phyloP scores from a whole-genome alignment of 306 rosid genomes.

The Gastrolobium villosum region DNA sequence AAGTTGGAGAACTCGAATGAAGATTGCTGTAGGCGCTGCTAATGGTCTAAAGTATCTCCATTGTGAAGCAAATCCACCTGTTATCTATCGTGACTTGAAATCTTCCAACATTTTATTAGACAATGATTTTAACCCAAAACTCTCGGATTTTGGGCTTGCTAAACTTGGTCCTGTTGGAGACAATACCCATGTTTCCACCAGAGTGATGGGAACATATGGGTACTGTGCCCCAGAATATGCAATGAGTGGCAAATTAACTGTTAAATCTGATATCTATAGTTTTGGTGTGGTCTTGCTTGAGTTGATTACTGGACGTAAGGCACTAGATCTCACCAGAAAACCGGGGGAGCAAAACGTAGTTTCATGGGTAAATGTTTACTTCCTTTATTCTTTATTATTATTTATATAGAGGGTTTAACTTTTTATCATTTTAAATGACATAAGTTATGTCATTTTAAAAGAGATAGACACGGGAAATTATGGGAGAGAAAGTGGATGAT shows the following conservation, averaged over 20 bases:
- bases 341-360: slow-evolving; percentile 74
- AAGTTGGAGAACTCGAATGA: slow-evolving; percentile 72
- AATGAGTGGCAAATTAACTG: slow-evolving; percentile 83
- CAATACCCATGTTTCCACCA: slow-evolving; percentile 82
- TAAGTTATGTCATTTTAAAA: too few relatives aligned
- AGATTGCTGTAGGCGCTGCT: slow-evolving; percentile 74
- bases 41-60: slow-evolving; percentile 78
- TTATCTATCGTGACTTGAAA: slow-evolving; percentile 84
- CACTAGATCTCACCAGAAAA: slow-evolving; percentile 62
- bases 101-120: slow-evolving; percentile 82
- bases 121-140: slow-evolving; percentile 67
- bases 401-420: too few relatives aligned
- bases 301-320: slow-evolving; percentile 80
- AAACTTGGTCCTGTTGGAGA: slow-evolving; percentile 84
- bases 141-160: slow-evolving; percentile 86
- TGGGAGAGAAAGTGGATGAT: too few relatives aligned
- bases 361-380: slow-evolving; percentile 61
- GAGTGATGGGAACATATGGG: slow-evolving; percentile 87
- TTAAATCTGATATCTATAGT: slow-evolving; percentile 84
- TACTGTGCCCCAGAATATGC: slow-evolving; percentile 89
- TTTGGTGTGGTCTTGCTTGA: slow-evolving; percentile 86
- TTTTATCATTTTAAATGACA: too few relatives aligned
- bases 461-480: too few relatives aligned
- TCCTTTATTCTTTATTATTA: background rate
- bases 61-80: slow-evolving; percentile 79